Conservation (phyloP, 352 stramenopile genomes). For the Pythium chondricola region DNA sequence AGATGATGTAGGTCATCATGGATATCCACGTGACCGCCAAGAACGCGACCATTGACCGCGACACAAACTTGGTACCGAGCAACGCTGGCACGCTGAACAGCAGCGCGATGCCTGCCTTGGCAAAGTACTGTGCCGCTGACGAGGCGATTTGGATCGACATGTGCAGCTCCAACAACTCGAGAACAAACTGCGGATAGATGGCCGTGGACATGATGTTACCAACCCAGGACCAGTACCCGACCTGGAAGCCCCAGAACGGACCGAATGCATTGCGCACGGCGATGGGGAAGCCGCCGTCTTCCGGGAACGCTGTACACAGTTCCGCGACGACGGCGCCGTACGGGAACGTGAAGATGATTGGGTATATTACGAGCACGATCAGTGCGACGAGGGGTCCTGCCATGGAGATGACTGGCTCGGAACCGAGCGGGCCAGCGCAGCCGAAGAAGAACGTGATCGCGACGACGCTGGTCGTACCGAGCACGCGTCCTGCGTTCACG, state of each 20-base stretch:
- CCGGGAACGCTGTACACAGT: conserved; percentile 72
- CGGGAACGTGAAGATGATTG: conserved; percentile 79
- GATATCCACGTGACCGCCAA: conserved; percentile 25
- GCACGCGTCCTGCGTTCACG: neutral
- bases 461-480: conserved; percentile 8
- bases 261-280: conserved; percentile 84
- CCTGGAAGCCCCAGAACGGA: conserved; percentile 46
- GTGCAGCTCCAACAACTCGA: conserved; percentile 6
- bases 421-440: conserved; percentile 16
- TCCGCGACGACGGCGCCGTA: conserved; percentile 85
- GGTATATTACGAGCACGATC: conserved; percentile 66
- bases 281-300: conserved; percentile 57
- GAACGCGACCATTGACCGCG: conserved; percentile 36
- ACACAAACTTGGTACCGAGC: conserved; percentile 53
- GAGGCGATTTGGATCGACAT: neutral
- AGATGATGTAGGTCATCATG: conserved; percentile 43
- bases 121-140: conserved; percentile 1
- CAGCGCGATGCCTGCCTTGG: conserved; percentile 15
- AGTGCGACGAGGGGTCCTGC: conserved; percentile 45
- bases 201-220: conserved; percentile 78
- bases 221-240: conserved; percentile 56
- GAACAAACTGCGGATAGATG: conserved; percentile 66
- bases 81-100: conserved; percentile 13
- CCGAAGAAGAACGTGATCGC: conserved; percentile 35
- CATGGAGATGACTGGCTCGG: conserved; percentile 10